Conservation (phyloP, 768 basidiomycete genomes). For the Thelephora ganbajun region DNA sequence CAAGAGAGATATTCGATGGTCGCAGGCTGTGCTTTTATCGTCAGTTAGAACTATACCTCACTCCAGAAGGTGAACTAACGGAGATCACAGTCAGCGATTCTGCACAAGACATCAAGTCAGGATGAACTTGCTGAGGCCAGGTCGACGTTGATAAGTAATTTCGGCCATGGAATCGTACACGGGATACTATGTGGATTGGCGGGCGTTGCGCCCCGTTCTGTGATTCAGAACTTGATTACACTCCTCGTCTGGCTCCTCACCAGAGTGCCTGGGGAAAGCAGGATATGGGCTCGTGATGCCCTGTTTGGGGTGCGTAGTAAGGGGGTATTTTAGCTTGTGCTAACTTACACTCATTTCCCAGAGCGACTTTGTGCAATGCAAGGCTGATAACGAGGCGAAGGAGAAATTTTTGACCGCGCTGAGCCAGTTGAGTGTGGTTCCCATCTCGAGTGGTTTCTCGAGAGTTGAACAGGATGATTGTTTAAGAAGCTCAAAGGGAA, state of each 20-base stretch:
- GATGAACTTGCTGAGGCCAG: constrained; percentile 47
- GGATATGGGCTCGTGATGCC: constrained; percentile 62
- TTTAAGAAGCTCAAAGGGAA: constrained; percentile 38
- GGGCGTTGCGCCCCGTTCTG: constrained; percentile 71
- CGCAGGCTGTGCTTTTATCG: constrained; percentile 71
- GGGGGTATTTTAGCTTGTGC: not conserved
- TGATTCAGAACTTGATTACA: constrained; percentile 74
- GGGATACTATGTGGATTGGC: constrained; percentile 73
- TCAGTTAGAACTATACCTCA: constrained; percentile 22
- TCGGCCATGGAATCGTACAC: constrained; percentile 57
- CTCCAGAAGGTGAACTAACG: not conserved
- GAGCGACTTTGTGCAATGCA: constrained; percentile 63
- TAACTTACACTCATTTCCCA: constrained; percentile 13
- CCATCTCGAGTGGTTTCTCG: not conserved
- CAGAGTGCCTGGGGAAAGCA: constrained; percentile 38
- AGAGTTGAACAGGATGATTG: not conserved
- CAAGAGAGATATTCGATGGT: constrained; percentile 83
- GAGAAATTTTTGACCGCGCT: constrained; percentile 64
- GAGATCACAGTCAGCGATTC: constrained; percentile 39
- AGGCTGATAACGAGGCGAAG: constrained; percentile 64
- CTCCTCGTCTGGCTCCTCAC: constrained; percentile 55
- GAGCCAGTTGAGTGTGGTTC: constrained; percentile 32
- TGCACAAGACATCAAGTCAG: constrained; percentile 50
- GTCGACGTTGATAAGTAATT: constrained; percentile 31
- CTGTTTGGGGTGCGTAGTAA: constrained; percentile 39